Evolutionary conservation across 2,329 filamentous ascomycete genomes (phyloP).

Genomic region (Decorospora gaudefroyi): DNA sequence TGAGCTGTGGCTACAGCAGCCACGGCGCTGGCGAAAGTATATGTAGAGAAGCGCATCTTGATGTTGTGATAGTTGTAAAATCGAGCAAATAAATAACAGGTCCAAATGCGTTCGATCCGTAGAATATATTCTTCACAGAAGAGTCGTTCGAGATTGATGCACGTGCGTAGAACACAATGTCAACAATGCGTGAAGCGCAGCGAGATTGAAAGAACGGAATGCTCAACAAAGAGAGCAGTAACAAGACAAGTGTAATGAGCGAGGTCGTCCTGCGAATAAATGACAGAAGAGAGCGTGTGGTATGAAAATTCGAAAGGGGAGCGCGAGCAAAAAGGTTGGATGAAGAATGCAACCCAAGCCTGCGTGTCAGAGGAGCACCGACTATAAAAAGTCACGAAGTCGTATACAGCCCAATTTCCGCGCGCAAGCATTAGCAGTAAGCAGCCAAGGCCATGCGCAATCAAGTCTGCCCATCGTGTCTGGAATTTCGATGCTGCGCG

Average conservation of each 20-base stretch:
- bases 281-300: constrained; percentile 32
- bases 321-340: constrained; percentile 34
- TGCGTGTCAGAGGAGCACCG: constrained; percentile 21
- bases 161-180: constrained; percentile 19
- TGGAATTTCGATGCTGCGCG: constrained; percentile 30
- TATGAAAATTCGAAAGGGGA: constrained; percentile 25
- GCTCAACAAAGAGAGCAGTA: constrained; percentile 33
- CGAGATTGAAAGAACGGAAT: constrained; percentile 36
- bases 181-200: constrained; percentile 23
- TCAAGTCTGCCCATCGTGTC: constrained; percentile 23
- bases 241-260: constrained; percentile 27
- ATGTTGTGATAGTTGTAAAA: constrained; percentile 10
- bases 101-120: constrained; percentile 3
- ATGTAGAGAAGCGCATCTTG: constrained; percentile 41
- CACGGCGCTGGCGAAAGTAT: constrained; percentile 38
- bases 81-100: not conserved
- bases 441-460: constrained; percentile 29
- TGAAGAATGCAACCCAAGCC: constrained; percentile 28
- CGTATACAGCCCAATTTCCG: constrained; percentile 35
- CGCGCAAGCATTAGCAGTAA: constrained; percentile 18
- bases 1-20: constrained; percentile 47
- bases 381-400: constrained; percentile 36
- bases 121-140: constrained; percentile 41
- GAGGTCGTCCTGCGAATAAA: constrained; percentile 39
- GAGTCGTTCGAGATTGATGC: constrained; percentile 18